phyloP scores from a whole-genome alignment of 495 filamentous ascomycete species.

The Beverwykella pulmonaria region DNA sequence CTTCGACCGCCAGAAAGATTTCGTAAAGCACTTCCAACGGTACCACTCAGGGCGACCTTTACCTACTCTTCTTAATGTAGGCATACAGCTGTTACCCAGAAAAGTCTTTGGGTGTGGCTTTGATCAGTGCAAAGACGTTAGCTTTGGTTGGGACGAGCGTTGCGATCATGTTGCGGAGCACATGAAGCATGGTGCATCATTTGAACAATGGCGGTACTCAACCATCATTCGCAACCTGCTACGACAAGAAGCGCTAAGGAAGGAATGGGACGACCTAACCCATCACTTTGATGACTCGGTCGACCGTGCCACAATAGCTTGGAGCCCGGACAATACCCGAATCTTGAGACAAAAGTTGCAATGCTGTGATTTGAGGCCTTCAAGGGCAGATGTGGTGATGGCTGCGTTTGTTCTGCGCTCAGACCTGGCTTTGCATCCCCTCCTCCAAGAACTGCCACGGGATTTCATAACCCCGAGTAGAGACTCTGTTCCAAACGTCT shows the following conservation, averaged over 20 bases:
- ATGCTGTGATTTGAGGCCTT: conserved; percentile 32
- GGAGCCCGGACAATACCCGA: conserved; percentile 32
- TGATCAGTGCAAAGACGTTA: conserved; percentile 34
- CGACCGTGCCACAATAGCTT: conserved; percentile 33
- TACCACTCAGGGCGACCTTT: conserved; percentile 29
- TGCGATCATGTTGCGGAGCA: conserved; percentile 37
- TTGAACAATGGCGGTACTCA: conserved; percentile 35
- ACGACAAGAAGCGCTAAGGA: conserved; percentile 30
- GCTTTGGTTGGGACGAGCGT: conserved; percentile 36
- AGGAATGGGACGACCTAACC: conserved; percentile 31
- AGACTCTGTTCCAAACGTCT: conserved; percentile 26
- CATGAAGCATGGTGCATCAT: conserved; percentile 31
- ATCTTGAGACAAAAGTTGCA: conserved; percentile 35
- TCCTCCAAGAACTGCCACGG: conserved; percentile 6
- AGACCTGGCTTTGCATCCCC: conserved; percentile 16
- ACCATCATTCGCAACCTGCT: conserved; percentile 38
- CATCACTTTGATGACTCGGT: conserved; percentile 19
- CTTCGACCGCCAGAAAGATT: conserved; percentile 34
- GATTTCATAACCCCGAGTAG: conserved; percentile 32
- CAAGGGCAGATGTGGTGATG: conserved; percentile 27
- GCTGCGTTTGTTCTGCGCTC: conserved; percentile 28
- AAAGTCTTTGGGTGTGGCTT: conserved; percentile 37
- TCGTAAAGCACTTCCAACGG: conserved; percentile 25
- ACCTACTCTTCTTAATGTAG: conserved; percentile 25
- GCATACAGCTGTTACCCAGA: conserved; percentile 24